Conservation (phyloP, 441 rosid genomes). For the Bruguiera hainesii region DNA sequence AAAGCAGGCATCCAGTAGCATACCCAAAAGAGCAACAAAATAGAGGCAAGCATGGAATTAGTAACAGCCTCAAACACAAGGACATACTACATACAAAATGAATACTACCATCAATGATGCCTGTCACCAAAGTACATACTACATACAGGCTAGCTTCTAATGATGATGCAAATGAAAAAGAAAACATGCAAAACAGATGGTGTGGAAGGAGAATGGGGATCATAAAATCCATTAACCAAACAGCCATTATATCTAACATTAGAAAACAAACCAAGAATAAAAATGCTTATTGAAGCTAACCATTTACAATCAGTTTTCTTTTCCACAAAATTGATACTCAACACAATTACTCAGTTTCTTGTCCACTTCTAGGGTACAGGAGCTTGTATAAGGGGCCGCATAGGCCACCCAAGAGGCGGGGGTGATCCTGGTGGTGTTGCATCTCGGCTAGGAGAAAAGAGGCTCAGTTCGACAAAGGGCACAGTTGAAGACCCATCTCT, state of each 20-base stretch:
- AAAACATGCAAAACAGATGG: neutral
- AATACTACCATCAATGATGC: too few species aligned
- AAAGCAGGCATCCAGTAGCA: too few species aligned
- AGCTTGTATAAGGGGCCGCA: conserved; percentile 36
- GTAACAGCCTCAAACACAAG: too few species aligned
- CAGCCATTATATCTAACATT: conserved; percentile 25
- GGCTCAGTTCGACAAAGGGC: conserved; percentile 55
- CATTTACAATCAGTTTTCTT: conserved; percentile 69
- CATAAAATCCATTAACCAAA: conserved; percentile 13
- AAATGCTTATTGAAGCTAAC: conserved; percentile 52
- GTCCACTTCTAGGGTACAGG: conserved; percentile 30
- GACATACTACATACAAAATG: too few species aligned
- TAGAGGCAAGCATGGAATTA: too few species aligned
- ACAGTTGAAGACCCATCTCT: conserved; percentile 43
- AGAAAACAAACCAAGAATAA: conserved; percentile 37
- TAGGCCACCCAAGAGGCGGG: conserved; percentile 58
- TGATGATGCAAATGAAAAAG: neutral
- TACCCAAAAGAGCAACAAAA: too few species aligned
- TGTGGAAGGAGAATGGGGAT: neutral
- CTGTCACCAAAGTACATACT: too few species aligned
- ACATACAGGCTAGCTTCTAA: too few species aligned
- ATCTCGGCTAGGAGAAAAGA: conserved; percentile 57
- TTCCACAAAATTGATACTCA: conserved; percentile 73
- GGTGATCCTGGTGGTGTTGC: conserved; percentile 53
- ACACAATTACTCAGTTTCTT: conserved; percentile 23